Base-by-base conservation (phyloP, 2,329 filamentous ascomycete species). In the Canariomyces notabilis region DNA sequence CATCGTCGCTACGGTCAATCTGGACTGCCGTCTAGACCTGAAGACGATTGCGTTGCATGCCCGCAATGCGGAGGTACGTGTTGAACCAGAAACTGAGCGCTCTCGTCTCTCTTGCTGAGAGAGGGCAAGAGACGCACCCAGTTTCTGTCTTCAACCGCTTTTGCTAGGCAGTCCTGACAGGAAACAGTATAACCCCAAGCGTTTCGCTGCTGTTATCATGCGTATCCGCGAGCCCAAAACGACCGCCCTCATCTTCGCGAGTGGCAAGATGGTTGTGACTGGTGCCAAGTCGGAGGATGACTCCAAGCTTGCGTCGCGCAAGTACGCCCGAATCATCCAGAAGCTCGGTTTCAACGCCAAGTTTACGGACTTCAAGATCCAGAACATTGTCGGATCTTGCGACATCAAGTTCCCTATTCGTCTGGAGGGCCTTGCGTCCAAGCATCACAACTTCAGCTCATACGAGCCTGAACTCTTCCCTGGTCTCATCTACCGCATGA, bases 351-450 rank as follows among this genome's bases (percentile, higher is more conserved):
- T 98, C 79, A 95, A 96, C 59, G 91, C 93, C 62, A 96, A 96
- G 80, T 97, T 98, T 71, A 96, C 90, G 57, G 93, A 98, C 69
- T 98, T 98, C 75, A 98, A 97, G 80, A 98, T 98, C 63, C 90
- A 96, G 76, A 98, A 98, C 71, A 97, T 98, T 56, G 93, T 98
- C 57, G 93, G 93, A 55, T 95, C 89, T 50, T 97, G 91, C 69
- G 93, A 98, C 66, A 96, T 98, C 78, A 96, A 96, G 77, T 98
- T 98, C 73, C 93, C 93, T 44, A 96, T 98, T 60, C 89, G 93
- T 57, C 78, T 98, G 49, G 93, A 97, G 68, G 93, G 93, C 71
- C 75, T 98, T 65, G 93, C 93, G 14, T 93, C 86, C 58, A 89
- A 90, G 71, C 93, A 98, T 79, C 91, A 97, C 77, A 95, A 95